phyloP scores from a whole-genome alignment of 768 basidiomycete genomes.

The Xerocomus spinulosus region DNA sequence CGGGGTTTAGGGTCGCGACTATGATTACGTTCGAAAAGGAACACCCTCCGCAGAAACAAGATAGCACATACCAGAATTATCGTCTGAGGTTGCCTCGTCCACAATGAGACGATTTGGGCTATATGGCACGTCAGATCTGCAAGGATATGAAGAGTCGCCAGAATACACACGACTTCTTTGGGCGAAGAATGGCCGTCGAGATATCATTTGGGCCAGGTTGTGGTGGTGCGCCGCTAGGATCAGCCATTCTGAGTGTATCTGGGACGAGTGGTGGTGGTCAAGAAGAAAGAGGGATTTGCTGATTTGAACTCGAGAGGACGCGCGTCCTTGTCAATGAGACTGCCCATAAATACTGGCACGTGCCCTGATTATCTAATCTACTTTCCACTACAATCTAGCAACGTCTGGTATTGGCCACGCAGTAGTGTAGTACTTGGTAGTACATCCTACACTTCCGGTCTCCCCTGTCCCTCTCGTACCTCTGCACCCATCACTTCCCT shows the following conservation, averaged over 20 bases:
- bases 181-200: conserved; percentile 91
- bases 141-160: conserved; percentile 5
- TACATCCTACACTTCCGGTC: not conserved
- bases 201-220: conserved; percentile 85
- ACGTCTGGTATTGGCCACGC: not conserved
- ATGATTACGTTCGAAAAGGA: conserved; percentile 8
- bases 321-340: conserved; percentile 22
- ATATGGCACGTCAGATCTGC: conserved; percentile 17
- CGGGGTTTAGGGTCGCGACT: conserved; percentile 94
- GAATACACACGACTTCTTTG: conserved; percentile 92
- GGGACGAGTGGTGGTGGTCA: conserved; percentile 9
- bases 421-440: too few relatives aligned
- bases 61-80: conserved; percentile 77
- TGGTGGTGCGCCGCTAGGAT: conserved; percentile 79
- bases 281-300: conserved; percentile 7
- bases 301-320: conserved; percentile 20
- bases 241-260: conserved; percentile 46
- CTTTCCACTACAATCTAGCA: conserved; percentile 1
- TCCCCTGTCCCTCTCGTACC: conserved; percentile 14
- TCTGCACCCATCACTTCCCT: conserved; percentile 19
- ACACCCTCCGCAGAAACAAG: conserved; percentile 7
- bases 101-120: conserved; percentile 98
- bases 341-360: not conserved
- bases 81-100: conserved; percentile 89
- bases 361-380: conserved; percentile 11